A percentile compares a stretch with the other conserved stretches of the same genome.
These are phyloP conservation scores for Aspergillus sp. DNA, from an alignment of 2,329 filamentous ascomycete species.

Conservation along the genomic window DNA sequence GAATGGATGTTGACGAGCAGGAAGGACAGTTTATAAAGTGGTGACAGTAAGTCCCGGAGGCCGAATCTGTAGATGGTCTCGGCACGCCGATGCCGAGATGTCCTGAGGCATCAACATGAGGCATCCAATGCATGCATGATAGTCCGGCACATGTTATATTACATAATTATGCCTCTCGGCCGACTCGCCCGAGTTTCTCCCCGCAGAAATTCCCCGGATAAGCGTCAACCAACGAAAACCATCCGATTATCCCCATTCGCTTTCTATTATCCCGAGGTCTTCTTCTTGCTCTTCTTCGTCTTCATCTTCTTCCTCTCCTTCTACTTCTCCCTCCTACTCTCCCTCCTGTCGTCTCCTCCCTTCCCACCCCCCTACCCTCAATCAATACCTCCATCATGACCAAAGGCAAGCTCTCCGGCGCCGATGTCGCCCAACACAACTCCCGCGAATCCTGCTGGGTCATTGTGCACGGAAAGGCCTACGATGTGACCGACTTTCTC, in stretches of 20 bases:
- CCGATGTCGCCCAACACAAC: conserved; percentile 71
- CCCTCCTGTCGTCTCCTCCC: background rate
- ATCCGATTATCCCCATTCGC: conserved; percentile 14
- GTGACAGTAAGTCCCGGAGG: too few relatives aligned
- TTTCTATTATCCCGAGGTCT: conserved; percentile 24
- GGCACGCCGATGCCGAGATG: too few relatives aligned
- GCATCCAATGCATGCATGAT: too few relatives aligned
- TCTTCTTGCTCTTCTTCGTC: background rate
- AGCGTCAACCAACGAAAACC: background rate
- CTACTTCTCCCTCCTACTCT: background rate
- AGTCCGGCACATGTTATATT: too few relatives aligned
- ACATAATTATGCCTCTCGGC: background rate
- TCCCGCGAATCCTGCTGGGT: conserved; percentile 86
- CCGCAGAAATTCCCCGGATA: conserved; percentile 3
- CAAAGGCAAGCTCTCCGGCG: conserved; percentile 48
- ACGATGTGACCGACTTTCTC: conserved; percentile 89
- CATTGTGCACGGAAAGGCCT: conserved; percentile 81
- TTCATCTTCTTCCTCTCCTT: background rate
- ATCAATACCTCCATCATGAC: conserved; percentile 16
- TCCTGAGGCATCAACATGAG: too few relatives aligned
- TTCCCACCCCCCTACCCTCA: conserved; percentile 1
- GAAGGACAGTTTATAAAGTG: too few relatives aligned
- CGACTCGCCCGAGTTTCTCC: background rate
- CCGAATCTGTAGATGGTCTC: too few relatives aligned
- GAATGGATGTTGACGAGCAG: too few relatives aligned